Conservation (phyloP, 345 rosid genomes). For the Gossypium longicalyx region DNA sequence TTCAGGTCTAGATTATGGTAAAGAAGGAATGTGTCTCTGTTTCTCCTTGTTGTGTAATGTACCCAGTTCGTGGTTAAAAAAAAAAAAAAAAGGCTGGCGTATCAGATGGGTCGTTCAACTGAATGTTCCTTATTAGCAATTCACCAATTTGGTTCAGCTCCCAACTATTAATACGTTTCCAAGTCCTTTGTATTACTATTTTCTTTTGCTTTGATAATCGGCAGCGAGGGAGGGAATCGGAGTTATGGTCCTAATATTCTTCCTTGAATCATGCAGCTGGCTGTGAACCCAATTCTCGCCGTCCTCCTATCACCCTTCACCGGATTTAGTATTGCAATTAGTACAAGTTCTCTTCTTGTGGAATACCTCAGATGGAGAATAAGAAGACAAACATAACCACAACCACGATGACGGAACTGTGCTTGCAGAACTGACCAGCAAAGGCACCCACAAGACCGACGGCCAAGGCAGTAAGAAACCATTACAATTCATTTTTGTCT, state of each 20-base stretch:
- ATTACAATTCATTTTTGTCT: neutral
- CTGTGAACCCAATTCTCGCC: constrained; percentile 41
- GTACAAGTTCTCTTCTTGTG: constrained; percentile 47
- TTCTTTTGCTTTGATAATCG: constrained; percentile 2
- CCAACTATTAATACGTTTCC: too few species aligned
- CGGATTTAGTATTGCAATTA: constrained; percentile 52
- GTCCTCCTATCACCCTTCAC: constrained; percentile 50
- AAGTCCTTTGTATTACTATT: neutral
- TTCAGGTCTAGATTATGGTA: too few species aligned
- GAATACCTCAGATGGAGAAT: constrained; percentile 49
- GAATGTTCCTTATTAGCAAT: too few species aligned
- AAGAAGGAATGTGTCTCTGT: too few species aligned
- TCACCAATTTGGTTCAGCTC: too few species aligned
- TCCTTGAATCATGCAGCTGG: constrained; percentile 31
- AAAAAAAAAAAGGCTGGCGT: too few species aligned
- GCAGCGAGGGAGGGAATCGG: neutral
- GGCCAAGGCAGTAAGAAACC: neutral
- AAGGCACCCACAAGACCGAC: neutral
- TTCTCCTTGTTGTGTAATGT: too few species aligned
- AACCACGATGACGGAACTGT: neutral
- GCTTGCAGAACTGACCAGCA: neutral
- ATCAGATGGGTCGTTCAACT: too few species aligned
- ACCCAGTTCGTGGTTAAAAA: too few species aligned
- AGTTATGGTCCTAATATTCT: neutral
- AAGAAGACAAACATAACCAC: constrained; percentile 30